Percentiles rank a stretch among this genome's conserved stretches.
These are phyloP conservation scores for Fusarium xyrophilum DNA, from an alignment of 2,329 filamentous ascomycete species.

Conservation along the genomic window DNA sequence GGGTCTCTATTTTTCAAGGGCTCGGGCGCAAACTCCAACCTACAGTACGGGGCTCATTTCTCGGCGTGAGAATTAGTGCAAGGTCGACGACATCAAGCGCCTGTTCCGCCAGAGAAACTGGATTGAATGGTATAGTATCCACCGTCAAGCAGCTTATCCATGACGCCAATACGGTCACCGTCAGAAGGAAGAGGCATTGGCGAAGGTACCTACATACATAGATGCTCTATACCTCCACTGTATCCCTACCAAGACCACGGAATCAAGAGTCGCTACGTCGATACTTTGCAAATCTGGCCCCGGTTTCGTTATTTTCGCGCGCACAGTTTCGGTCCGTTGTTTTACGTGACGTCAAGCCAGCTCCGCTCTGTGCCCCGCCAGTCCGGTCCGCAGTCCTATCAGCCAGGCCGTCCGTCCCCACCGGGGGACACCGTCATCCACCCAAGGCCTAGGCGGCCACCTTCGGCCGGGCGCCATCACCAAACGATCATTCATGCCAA, in stretches of 20 bases:
- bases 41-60: not conserved
- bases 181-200: constrained; percentile 25
- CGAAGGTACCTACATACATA: constrained; percentile 24
- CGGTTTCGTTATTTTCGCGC: constrained; percentile 10
- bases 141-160: constrained; percentile 25
- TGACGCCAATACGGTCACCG: constrained; percentile 36
- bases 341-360: constrained; percentile 43
- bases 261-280: constrained; percentile 20
- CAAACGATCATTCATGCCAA: constrained; percentile 23
- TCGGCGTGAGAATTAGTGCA: constrained; percentile 23
- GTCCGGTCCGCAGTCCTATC: constrained; percentile 42
- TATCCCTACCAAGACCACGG: constrained; percentile 6
- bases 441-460: constrained; percentile 9
- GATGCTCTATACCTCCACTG: constrained; percentile 4
- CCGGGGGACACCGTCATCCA: constrained; percentile 8
- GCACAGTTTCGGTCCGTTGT: constrained; percentile 34
- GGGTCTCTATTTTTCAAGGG: not conserved
- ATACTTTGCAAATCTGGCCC: constrained; percentile 15
- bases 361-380: constrained; percentile 25
- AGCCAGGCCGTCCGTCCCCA: constrained; percentile 41
- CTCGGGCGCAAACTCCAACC: constrained; percentile 1
- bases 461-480: constrained; percentile 26
- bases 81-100: constrained; percentile 29
- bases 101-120: constrained; percentile 19
- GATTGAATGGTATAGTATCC: constrained; percentile 21